Base-by-base conservation (phyloP, 768 basidiomycete genomes). In the Tylopilus cervinicoccineus region DNA sequence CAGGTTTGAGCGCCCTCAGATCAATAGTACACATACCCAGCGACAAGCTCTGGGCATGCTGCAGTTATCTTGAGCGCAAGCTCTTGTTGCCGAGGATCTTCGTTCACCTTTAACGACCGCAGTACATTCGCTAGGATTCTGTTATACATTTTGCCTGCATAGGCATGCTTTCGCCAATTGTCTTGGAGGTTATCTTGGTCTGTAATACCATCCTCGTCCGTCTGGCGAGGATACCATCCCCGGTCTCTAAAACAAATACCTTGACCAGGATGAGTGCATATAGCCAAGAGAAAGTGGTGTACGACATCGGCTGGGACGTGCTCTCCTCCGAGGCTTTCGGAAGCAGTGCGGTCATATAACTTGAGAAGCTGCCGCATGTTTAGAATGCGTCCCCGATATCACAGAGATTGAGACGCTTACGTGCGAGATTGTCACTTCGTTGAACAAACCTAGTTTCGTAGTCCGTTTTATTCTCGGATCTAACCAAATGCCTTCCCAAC, bases 191-290 rank as follows among this genome's bases (percentile, higher is more conserved):
- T 71, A 1, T 76, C 77, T 22, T 67, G 71, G 9, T 72, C 66
- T 3, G 54, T 44, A 0, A 53, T 66, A 1, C 68, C 67, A 10
- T 75, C 75, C 16, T 66, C 68, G 16, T 76, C 76, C 3, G 65
- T 62, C 52, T 86, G 84, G 3, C 89, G 81, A 4, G 82, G 82
- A 57, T 96, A 97, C 93, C 93, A 97, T 3, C 93, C 93, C 8
- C 80, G 76, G 58, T 94, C 91, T 43, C 73, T 80, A 69, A 95
- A 96, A 60, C 93, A 97, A 13, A 96, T 74, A 0, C 93, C 93
- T 12, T 74, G 69, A 0, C 93, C 93, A 0, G 90, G 88, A 22
- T 79, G 80, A 0, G 88, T 86, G 57, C 86, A 88, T 26, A 92
- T 80, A 2, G 86, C 86, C 23, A 94, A 77, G 11, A 96, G 70